A percentile compares a stretch with the other conserved stretches of the same genome.
Evolutionary conservation across 2,329 filamentous ascomycete species (phyloP).

Genomic region (Onygenales sp.): DNA sequence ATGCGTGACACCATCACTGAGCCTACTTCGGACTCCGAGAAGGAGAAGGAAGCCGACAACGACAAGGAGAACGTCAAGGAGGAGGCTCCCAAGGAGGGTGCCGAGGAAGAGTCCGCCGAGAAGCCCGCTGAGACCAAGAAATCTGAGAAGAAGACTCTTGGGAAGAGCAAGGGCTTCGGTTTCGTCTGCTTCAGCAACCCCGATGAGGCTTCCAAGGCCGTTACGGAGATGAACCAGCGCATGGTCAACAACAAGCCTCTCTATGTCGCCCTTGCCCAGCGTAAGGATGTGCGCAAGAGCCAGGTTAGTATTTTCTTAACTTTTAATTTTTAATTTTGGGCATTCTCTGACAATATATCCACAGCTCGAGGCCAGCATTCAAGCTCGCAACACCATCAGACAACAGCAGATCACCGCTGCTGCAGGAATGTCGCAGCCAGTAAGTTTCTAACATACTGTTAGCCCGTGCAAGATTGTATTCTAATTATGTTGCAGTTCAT

Average conservation of each 20-base stretch:
- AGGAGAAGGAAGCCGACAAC: constrained; percentile 43
- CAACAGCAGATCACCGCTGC: constrained; percentile 95
- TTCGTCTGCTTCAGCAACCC: constrained; percentile 99
- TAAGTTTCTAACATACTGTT: constrained; percentile 17
- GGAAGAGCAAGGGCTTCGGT: constrained; percentile 99
- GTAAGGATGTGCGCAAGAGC: constrained; percentile 98
- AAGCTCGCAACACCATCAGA: constrained; percentile 95
- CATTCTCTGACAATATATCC: background rate
- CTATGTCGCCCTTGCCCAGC: constrained; percentile 95
- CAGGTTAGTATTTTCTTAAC: constrained; percentile 39
- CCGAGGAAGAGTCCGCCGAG: constrained; percentile 31
- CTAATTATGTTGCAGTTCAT: constrained; percentile 50
- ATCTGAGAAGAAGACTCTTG: constrained; percentile 54
- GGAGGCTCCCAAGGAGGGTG: constrained; percentile 32
- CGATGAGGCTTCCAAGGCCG: constrained; percentile 97
- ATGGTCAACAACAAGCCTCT: constrained; percentile 96
- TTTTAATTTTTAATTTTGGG: background rate
- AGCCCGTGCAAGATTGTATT: background rate
- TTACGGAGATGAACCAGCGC: constrained; percentile 99
- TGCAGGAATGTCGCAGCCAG: constrained; percentile 68
- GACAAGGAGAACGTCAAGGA: constrained; percentile 26
- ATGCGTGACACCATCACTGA: constrained; percentile 73
- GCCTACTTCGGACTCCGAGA: constrained; percentile 35
- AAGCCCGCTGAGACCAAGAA: constrained; percentile 45
- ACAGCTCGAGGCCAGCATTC: constrained; percentile 90